Conservation (phyloP, 2,329 filamentous ascomycete species). For the Talaromyces sp. region DNA sequence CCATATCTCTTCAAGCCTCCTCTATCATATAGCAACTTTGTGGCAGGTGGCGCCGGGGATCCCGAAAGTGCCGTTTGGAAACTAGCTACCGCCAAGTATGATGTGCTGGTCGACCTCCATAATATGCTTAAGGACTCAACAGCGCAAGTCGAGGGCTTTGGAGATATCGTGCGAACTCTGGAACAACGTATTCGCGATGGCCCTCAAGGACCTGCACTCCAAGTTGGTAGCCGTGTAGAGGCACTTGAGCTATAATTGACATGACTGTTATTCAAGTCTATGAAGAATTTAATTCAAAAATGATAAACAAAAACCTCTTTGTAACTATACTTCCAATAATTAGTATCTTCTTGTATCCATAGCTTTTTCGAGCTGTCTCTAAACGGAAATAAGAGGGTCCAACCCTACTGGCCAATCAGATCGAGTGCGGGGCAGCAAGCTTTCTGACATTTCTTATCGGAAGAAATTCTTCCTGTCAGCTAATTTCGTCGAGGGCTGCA, state of each 20-base stretch:
- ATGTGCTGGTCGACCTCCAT: conserved; percentile 49
- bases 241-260: conserved; percentile 28
- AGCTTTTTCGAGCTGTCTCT: not conserved
- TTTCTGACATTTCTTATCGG: conserved; percentile 11
- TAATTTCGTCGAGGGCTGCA: not conserved
- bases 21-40: conserved; percentile 54
- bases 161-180: conserved; percentile 38
- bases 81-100: conserved; percentile 54
- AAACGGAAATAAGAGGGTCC: conserved; percentile 4
- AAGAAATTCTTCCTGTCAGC: conserved; percentile 18
- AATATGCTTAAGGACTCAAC: conserved; percentile 36
- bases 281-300: too few species aligned
- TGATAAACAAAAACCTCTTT: too few species aligned
- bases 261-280: too few species aligned
- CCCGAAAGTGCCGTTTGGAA: conserved; percentile 54
- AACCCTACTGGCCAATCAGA: not conserved
- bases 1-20: conserved; percentile 55
- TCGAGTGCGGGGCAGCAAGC: conserved; percentile 22
- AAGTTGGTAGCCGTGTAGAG: conserved; percentile 31
- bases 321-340: too few species aligned
- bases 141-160: conserved; percentile 30
- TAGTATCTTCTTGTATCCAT: too few species aligned
- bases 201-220: conserved; percentile 34
- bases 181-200: conserved; percentile 39
- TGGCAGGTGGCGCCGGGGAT: conserved; percentile 52